phyloP scores from a whole-genome alignment of 257 asterid species.

The Solanum stenotomum region DNA sequence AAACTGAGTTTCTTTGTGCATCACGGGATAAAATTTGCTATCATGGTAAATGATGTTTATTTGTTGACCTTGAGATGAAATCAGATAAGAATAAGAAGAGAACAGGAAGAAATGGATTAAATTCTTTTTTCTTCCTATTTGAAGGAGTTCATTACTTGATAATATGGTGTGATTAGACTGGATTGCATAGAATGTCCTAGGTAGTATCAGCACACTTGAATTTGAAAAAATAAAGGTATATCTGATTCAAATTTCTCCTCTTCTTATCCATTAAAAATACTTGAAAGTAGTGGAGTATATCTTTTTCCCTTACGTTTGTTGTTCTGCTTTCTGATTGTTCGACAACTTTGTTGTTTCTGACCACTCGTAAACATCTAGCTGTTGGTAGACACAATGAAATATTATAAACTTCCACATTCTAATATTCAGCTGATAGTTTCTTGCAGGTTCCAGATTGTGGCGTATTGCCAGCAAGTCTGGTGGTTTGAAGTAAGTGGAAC shows the following conservation, averaged over 20 bases:
- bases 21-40: background rate
- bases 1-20: background rate
- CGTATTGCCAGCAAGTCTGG: slow-evolving; percentile 95
- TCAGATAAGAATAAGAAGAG: background rate
- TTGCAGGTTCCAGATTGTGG: slow-evolving; percentile 74
- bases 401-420: background rate
- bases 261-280: too few species aligned
- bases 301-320: background rate
- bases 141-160: background rate
- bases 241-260: too few species aligned
- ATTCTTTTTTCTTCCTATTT: background rate
- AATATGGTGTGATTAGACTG: too few species aligned
- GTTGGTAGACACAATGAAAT: background rate
- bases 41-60: background rate
- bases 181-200: too few species aligned
- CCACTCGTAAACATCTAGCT: background rate
- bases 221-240: too few species aligned
- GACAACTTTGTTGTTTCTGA: background rate
- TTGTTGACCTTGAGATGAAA: background rate
- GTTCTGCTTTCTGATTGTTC: background rate
- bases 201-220: too few species aligned
- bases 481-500: slow-evolving; percentile 92
- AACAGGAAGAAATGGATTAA: background rate
- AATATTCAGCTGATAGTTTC: background rate
- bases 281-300: background rate